A percentile compares a stretch with the other conserved stretches of the same genome.
These are phyloP conservation scores for Scytalidium lignicola DNA, from an alignment of 2,329 filamentous ascomycete genomes.

Conservation along the genomic window DNA sequence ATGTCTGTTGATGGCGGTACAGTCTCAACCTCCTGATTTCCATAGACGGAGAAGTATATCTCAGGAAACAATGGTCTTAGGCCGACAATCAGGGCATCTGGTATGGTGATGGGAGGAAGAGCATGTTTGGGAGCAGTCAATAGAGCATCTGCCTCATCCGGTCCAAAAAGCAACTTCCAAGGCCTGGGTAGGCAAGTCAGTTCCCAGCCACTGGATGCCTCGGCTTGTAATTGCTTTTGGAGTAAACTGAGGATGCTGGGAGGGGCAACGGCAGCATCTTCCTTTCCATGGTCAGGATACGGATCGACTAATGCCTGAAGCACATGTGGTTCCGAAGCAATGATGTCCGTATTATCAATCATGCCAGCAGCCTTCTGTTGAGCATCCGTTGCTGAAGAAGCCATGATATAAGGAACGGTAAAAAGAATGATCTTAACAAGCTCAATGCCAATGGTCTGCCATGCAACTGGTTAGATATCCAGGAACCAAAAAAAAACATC, in stretches of 20 bases:
- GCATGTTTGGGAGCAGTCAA: conserved; percentile 64
- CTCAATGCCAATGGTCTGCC: conserved; percentile 67
- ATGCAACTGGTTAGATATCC: too few species aligned
- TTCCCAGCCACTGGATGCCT: conserved; percentile 71
- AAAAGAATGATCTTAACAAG: conserved; percentile 95
- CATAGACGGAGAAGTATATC: conserved; percentile 88
- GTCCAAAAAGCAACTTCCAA: conserved; percentile 58
- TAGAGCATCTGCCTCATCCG: conserved; percentile 55
- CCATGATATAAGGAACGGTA: conserved; percentile 86
- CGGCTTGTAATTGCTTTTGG: conserved; percentile 78
- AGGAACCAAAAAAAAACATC: too few species aligned
- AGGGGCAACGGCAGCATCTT: conserved; percentile 50
- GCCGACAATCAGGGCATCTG: conserved; percentile 69
- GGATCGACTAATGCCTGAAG: conserved; percentile 84
- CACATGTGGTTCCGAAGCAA: conserved; percentile 81
- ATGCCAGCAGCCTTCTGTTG: conserved; percentile 71
- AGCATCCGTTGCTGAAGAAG: conserved; percentile 63
- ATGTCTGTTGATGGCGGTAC: conserved; percentile 75
- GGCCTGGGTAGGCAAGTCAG: conserved; percentile 64
- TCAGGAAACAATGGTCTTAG: conserved; percentile 80
- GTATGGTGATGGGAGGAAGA: conserved; percentile 72
- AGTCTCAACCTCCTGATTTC: conserved; percentile 79
- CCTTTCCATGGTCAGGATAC: conserved; percentile 61
- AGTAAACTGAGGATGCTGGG: conserved; percentile 75
- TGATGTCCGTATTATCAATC: conserved; percentile 91